Percentiles rank a stretch among this genome's conserved stretches.
Evolutionary conservation across 441 rosid genomes (phyloP).

Genomic region (Kokia cookei): DNA sequence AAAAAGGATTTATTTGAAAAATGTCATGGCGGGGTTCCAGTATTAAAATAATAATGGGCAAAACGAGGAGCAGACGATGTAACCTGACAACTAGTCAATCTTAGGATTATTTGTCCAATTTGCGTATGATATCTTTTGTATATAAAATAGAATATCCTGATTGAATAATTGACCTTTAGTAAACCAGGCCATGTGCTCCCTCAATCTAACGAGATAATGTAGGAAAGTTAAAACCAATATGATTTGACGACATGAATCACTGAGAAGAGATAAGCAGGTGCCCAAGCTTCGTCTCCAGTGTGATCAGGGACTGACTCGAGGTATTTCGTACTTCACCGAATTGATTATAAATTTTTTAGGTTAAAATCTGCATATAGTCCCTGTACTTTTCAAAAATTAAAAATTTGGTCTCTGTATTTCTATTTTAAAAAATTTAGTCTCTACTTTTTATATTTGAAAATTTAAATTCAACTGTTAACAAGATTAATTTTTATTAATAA

Average conservation of each 20-base stretch:
- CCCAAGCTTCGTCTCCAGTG: background rate
- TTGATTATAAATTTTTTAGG: too few species aligned
- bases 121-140: background rate
- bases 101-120: background rate
- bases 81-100: background rate
- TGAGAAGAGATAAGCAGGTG: background rate
- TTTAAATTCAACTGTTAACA: too few species aligned
- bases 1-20: background rate
- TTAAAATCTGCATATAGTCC: too few species aligned
- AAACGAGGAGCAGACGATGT: background rate
- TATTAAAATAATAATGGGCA: too few species aligned
- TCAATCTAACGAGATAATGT: background rate
- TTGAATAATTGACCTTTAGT: background rate
- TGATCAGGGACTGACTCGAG: background rate
- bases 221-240: background rate
- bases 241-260: background rate
- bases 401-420: too few species aligned
- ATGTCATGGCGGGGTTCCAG: background rate
- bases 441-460: too few species aligned
- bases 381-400: too few species aligned
- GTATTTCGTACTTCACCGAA: too few species aligned
- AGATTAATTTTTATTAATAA: too few species aligned
- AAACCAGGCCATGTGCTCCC: background rate
- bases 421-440: too few species aligned
- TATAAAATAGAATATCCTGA: background rate